Percentiles rank a stretch among this genome's conserved stretches.
phyloP scores from a whole-genome alignment of 192 early-diverging fungal species.

The Podila minutissima region DNA sequence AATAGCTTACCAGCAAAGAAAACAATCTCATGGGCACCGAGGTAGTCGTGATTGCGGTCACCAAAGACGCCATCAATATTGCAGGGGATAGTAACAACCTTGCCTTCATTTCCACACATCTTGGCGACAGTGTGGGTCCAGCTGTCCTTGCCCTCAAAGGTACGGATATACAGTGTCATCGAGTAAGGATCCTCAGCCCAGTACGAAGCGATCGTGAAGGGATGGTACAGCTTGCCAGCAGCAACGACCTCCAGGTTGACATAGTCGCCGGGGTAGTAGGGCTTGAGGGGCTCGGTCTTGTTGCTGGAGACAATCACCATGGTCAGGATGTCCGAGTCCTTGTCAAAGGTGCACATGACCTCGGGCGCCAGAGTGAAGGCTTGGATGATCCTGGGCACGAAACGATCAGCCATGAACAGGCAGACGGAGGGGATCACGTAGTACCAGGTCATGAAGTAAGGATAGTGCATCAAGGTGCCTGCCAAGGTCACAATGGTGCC shows the following conservation, averaged over 20 bases:
- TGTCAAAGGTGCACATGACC: constrained; percentile 8
- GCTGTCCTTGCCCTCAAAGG: constrained; percentile 1
- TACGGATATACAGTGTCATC: constrained; percentile 14
- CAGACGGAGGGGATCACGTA: neutral
- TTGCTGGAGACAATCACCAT: constrained; percentile 4
- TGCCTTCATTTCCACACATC: neutral
- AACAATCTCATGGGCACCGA: constrained; percentile 6
- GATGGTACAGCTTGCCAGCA: constrained; percentile 6
- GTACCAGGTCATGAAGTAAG: constrained; percentile 2
- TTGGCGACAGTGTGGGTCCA: constrained; percentile 9
- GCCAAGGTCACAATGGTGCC: neutral
- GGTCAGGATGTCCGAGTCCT: constrained; percentile 9
- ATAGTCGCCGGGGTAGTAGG: constrained; percentile 27
- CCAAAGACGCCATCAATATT: constrained; percentile 20
- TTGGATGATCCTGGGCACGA: constrained; percentile 19
- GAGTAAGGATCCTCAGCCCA: constrained; percentile 26
- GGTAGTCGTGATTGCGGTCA: constrained; percentile 12
- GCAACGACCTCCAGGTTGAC: constrained; percentile 4
- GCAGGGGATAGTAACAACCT: neutral
- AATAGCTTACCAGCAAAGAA: constrained; percentile 13
- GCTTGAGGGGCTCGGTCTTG: constrained; percentile 12
- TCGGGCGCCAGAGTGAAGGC: neutral
- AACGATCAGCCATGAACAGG: constrained; percentile 12
- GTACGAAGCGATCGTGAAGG: constrained; percentile 22
- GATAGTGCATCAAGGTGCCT: neutral